These are phyloP conservation scores for Hyaloperonospora arabidopsidis DNA, from an alignment of 352 stramenopile genomes.

Conservation along the genomic window DNA sequence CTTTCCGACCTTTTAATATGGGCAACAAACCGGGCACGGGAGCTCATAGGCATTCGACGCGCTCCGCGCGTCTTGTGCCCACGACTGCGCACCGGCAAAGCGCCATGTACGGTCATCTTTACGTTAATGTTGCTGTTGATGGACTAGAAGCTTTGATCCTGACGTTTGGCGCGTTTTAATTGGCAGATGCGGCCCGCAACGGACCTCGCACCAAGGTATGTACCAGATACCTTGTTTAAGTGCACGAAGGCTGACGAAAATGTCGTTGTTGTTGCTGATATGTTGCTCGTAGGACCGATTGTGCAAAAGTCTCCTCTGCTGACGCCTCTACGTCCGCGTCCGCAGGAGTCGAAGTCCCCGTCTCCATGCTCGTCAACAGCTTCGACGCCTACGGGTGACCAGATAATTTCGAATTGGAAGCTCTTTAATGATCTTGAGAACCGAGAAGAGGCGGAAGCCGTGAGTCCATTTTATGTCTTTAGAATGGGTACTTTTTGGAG, in stretches of 20 bases:
- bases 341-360: not conserved
- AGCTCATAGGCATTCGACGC: slow-evolving; percentile 3
- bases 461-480: slow-evolving; percentile 18
- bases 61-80: slow-evolving; percentile 20
- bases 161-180: too few relatives aligned
- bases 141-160: slow-evolving; percentile 1
- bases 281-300: slow-evolving; percentile 14
- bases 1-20: slow-evolving; percentile 10
- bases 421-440: slow-evolving; percentile 85
- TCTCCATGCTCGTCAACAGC: slow-evolving; percentile 27
- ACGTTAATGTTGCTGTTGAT: not conserved
- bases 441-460: slow-evolving; percentile 73
- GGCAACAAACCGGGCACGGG: slow-evolving; percentile 31
- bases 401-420: slow-evolving; percentile 78
- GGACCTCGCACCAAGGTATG: slow-evolving; percentile 6
- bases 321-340: not conserved
- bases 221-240: not conserved
- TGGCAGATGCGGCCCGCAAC: too few relatives aligned
- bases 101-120: not conserved
- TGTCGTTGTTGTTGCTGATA: not conserved
- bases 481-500: not conserved
- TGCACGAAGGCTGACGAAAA: slow-evolving; percentile 5
- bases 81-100: slow-evolving; percentile 17
- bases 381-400: slow-evolving; percentile 40
- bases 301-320: not conserved